phyloP scores from a whole-genome alignment of 352 stramenopile genomes.

The Phytophthora pinifolia region DNA sequence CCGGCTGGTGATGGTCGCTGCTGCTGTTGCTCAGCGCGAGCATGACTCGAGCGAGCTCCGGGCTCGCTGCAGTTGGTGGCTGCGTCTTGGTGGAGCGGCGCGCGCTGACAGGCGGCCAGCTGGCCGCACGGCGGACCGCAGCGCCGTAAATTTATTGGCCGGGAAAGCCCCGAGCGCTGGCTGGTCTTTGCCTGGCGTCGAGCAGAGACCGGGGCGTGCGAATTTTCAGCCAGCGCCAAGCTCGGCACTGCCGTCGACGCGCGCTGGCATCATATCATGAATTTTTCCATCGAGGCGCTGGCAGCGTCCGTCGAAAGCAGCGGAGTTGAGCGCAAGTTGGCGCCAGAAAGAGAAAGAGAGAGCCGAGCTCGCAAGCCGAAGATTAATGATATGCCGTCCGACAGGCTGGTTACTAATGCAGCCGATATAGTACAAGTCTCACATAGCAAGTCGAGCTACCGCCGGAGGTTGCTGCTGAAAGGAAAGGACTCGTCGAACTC shows the following conservation, averaged over 20 bases:
- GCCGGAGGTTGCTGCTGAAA: too few species aligned
- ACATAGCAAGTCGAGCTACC: too few species aligned
- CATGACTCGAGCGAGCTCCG: too few species aligned
- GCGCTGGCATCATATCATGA: slow-evolving; percentile 22
- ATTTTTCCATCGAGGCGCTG: slow-evolving; percentile 9
- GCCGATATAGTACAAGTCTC: too few species aligned
- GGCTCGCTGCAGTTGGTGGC: slow-evolving; percentile 3
- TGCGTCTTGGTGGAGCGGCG: slow-evolving; percentile 9
- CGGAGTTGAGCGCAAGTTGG: too few species aligned
- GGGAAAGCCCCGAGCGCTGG: slow-evolving; percentile 18
- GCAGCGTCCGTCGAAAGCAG: too few species aligned
- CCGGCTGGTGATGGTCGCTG: slow-evolving; percentile 16
- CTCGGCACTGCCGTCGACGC: slow-evolving; percentile 8
- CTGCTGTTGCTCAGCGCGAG: slow-evolving; percentile 4
- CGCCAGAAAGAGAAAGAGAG: too few species aligned
- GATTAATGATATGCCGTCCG: too few species aligned
- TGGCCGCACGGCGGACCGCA: slow-evolving; percentile 1
- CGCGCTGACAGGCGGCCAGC: neutral
- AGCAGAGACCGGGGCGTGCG: slow-evolving; percentile 21
- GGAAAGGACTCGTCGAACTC: too few species aligned
- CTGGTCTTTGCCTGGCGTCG: slow-evolving; percentile 16
- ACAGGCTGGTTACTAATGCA: too few species aligned
- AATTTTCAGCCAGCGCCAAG: slow-evolving; percentile 22
- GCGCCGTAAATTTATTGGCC: slow-evolving; percentile 21
- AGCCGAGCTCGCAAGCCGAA: too few species aligned